phyloP scores from a whole-genome alignment of 345 rosid genomes.

The Eucalyptus polyanthemos region DNA sequence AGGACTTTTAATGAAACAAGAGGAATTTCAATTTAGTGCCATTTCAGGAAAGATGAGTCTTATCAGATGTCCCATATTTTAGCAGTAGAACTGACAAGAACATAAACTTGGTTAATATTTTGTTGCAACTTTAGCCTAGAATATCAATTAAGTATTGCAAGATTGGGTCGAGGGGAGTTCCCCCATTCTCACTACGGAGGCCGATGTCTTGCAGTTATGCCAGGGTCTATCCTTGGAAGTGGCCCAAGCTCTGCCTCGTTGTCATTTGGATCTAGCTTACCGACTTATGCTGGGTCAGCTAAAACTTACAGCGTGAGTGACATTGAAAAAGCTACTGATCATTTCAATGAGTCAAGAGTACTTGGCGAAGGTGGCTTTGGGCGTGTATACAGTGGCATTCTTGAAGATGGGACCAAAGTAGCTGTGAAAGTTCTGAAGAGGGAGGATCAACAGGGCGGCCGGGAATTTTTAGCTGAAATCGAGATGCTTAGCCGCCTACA shows the following conservation, averaged over 20 bases:
- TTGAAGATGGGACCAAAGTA: constrained; percentile 76
- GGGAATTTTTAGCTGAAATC: constrained; percentile 91
- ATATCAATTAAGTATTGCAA: neutral
- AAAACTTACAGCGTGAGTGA: constrained; percentile 73
- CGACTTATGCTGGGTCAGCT: constrained; percentile 72
- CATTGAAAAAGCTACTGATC: constrained; percentile 65
- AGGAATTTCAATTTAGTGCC: neutral
- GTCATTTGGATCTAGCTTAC: constrained; percentile 84
- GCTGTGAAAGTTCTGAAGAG: constrained; percentile 92
- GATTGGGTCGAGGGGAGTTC: neutral
- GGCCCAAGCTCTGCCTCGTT: constrained; percentile 62
- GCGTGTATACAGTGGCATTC: constrained; percentile 66
- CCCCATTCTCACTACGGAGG: neutral
- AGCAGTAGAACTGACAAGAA: neutral
- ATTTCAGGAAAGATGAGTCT: neutral
- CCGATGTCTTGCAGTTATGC: constrained; percentile 35
- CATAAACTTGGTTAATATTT: neutral
- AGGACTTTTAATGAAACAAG: neutral
- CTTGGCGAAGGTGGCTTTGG: constrained; percentile 99
- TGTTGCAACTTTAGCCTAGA: neutral
- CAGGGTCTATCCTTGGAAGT: constrained; percentile 47
- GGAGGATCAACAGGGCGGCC: constrained; percentile 86
- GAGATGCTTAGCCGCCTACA: constrained; percentile 99
- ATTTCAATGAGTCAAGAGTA: constrained; percentile 54
- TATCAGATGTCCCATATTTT: neutral